Conservation (phyloP, 495 filamentous ascomycete genomes). For the Hypoxylon rickii region DNA sequence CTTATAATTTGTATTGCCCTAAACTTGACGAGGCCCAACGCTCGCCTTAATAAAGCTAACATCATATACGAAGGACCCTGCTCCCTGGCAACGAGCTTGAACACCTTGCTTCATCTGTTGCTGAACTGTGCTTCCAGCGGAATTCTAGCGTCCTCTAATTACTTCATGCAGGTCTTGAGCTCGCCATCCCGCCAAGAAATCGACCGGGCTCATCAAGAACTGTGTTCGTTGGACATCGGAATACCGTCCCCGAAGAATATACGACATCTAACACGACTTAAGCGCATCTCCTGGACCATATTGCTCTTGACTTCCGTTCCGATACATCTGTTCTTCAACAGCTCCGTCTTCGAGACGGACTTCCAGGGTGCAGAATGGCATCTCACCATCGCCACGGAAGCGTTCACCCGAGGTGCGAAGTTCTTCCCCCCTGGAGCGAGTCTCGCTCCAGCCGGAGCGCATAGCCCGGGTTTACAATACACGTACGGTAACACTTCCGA, state of each 20-base stretch:
- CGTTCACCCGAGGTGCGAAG: conserved; percentile 2
- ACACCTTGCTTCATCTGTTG: conserved; percentile 31
- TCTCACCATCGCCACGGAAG: conserved; percentile 11
- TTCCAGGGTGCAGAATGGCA: conserved; percentile 15
- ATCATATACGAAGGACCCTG: conserved; percentile 9
- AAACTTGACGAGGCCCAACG: not conserved
- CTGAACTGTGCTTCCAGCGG: conserved; percentile 43
- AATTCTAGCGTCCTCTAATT: conserved; percentile 42
- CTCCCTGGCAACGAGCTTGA: not conserved
- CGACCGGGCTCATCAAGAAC: conserved; percentile 2
- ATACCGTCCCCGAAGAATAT: conserved; percentile 19
- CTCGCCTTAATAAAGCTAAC: not conserved
- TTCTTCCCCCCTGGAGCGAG: conserved; percentile 26
- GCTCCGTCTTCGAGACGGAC: conserved; percentile 17
- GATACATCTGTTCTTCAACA: conserved; percentile 25
- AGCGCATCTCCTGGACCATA: conserved; percentile 2
- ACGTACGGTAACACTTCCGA: too few species aligned
- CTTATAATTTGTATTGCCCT: conserved; percentile 2
- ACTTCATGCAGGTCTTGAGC: conserved; percentile 47
- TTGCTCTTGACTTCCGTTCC: conserved; percentile 14
- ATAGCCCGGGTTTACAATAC: not conserved
- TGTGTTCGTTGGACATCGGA: conserved; percentile 25
- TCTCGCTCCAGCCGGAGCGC: conserved; percentile 5
- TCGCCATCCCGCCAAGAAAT: conserved; percentile 19
- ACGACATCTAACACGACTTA: conserved; percentile 1